A percentile compares a stretch with the other conserved stretches of the same genome.
Conservation (phyloP, 441 rosid species). For the Erodium trifolium region DNA sequence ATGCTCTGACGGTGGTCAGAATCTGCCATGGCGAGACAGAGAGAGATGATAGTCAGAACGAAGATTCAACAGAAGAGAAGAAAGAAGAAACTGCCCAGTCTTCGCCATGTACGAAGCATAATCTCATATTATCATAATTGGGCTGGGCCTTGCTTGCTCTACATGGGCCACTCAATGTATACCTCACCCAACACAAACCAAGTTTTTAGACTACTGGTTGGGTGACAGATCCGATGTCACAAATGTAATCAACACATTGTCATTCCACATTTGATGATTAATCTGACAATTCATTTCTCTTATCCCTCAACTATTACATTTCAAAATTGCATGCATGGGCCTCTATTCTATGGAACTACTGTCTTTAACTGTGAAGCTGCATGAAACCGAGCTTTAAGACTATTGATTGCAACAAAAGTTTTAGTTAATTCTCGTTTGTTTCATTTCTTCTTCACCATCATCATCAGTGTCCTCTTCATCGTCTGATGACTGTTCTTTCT, state of each 20-base stretch:
- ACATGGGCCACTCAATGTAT: too few species aligned
- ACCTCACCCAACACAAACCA: too few species aligned
- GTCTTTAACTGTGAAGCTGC: too few species aligned
- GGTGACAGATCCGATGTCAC: too few species aligned
- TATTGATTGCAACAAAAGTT: background rate
- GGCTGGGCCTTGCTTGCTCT: background rate
- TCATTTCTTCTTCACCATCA: slow-evolving; percentile 24
- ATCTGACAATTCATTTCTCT: too few species aligned
- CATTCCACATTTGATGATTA: too few species aligned
- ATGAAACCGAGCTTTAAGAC: background rate
- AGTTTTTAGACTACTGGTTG: too few species aligned
- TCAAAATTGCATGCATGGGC: too few species aligned
- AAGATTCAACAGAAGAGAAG: background rate
- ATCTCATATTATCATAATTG: background rate
- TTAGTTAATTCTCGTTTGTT: background rate
- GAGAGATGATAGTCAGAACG: background rate
- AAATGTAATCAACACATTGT: too few species aligned
- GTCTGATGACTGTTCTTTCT: slow-evolving; percentile 33
- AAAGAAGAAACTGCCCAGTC: background rate
- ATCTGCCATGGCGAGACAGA: slow-evolving; percentile 41
- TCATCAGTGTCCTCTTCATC: slow-evolving; percentile 35
- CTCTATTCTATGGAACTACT: too few species aligned
- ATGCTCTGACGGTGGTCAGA: slow-evolving; percentile 32
- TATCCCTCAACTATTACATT: too few species aligned
- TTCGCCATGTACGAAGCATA: background rate